Evolutionary conservation across 768 basidiomycete genomes (phyloP), one percentile per base, ranked within the genome.

Genomic region (Suillus subaureus): DNA sequence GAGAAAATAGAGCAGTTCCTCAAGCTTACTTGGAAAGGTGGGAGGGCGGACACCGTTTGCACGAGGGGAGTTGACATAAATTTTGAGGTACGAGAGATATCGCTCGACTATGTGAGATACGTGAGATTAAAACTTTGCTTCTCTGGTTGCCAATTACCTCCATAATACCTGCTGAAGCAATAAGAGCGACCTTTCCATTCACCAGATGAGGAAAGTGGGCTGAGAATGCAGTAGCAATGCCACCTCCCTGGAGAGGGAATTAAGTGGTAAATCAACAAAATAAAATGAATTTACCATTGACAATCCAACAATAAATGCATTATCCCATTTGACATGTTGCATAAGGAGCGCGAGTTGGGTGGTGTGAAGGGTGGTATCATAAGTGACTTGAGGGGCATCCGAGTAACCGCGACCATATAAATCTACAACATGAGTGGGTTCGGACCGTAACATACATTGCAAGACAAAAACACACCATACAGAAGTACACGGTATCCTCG

Each of bases 361-460:
- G 1, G 87, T 87, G 72, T 89, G 89, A 4, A 94, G 80, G 7
- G 81, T 77, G 1, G 85, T 77, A 67, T 91, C 84, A 73, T 94
- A 92, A 4, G 83, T 85, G 16, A 84, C 86, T 26, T 87, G 83
- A 0, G 92, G 92, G 1, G 92, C 91, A 64, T 91, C 92, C 1
- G 91, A 92, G 76, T 93, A 94, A 6, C 92, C 92, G 45, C 92
- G 84, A 15, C 92, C 93, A 66, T 92, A 93, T 23, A 93, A 80
- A 78, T 94, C 92, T 92, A 66, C 18, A 18, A 3, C 6, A 61
- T n/a, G 3, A 35, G 9, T n/a, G 16, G 21, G 21, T 58, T 70
- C 66, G 68, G 37, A 49, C 21, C 45, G n/a, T 33, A 33, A 28
- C 23, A 51, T 28, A 39, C 13, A 55, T 26, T 60, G 21, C 45